These are phyloP conservation scores for Tagetes erecta DNA, from an alignment of 129 eudicot genomes.

Conservation along the genomic window DNA sequence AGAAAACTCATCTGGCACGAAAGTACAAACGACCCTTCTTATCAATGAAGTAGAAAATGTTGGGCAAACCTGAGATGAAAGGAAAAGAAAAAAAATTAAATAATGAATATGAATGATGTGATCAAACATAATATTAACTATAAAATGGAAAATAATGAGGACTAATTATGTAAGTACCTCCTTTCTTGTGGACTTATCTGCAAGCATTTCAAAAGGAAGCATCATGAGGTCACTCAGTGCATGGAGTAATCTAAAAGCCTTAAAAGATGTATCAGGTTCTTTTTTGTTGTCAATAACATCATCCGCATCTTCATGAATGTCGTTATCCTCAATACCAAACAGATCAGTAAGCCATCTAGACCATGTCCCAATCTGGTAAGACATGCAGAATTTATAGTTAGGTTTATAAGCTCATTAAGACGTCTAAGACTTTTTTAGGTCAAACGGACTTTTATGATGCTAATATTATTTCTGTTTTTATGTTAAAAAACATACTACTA, in stretches of 20 bases:
- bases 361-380: conserved; percentile 81
- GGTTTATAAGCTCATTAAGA: not conserved
- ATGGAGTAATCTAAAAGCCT: conserved; percentile 80
- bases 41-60: conserved; percentile 51
- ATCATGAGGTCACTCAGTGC: conserved; percentile 96
- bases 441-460: not conserved
- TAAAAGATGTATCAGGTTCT: conserved; percentile 50
- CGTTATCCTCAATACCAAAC: conserved; percentile 70
- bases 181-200: conserved; percentile 67
- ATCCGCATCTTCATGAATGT: conserved; percentile 42
- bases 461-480: too few relatives aligned
- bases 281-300: conserved; percentile 32
- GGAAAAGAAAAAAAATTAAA: not conserved
- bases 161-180: conserved; percentile 60
- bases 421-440: conserved; percentile 1
- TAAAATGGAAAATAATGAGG: not conserved
- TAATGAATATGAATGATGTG: not conserved
- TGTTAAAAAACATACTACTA: not conserved
- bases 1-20: conserved; percentile 75
- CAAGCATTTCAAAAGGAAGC: conserved; percentile 96
- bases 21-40: conserved; percentile 54
- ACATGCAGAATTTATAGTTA: conserved; percentile 10
- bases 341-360: conserved; percentile 90
- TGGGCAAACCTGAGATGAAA: conserved; percentile 67
- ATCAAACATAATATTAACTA: not conserved